Conservation (phyloP, 2,329 filamentous ascomycete genomes). For the Fusarium oligoseptatum region DNA sequence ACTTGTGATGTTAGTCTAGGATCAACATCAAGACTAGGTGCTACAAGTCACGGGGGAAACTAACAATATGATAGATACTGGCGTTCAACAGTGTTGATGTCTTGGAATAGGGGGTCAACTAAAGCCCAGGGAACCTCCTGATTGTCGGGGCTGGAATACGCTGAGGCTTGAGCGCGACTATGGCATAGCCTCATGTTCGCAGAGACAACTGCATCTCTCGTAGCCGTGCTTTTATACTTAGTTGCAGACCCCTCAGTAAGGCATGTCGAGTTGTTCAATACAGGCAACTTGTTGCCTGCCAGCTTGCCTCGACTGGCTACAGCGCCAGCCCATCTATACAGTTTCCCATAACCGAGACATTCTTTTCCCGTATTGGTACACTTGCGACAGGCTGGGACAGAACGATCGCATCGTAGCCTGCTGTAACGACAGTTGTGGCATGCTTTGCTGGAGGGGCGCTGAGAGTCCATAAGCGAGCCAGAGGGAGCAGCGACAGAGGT, state of each 20-base stretch:
- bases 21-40: too few relatives aligned
- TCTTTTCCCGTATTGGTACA: neutral
- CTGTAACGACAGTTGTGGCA: slow-evolving; percentile 16
- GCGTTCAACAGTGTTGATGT: neutral
- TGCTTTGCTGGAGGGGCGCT: neutral
- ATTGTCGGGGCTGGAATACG: neutral
- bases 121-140: neutral
- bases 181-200: neutral
- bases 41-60: neutral
- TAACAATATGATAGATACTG: slow-evolving; percentile 53
- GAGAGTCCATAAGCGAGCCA: neutral
- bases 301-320: slow-evolving; percentile 5
- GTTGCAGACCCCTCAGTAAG: neutral
- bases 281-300: neutral
- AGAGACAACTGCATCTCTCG: neutral
- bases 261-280: neutral
- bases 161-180: rapidly evolving
- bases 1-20: neutral
- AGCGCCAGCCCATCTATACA: slow-evolving; percentile 15
- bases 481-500: neutral
- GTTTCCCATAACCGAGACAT: slow-evolving; percentile 8
- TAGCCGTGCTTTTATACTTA: neutral
- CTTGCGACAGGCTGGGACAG: slow-evolving; percentile 2
- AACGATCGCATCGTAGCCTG: slow-evolving; percentile 11
- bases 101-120: neutral